Evolutionary conservation across 2,329 filamentous ascomycete species (phyloP), one percentile per base, ranked within the genome.

Genomic region (Cytospora piceicola): DNA sequence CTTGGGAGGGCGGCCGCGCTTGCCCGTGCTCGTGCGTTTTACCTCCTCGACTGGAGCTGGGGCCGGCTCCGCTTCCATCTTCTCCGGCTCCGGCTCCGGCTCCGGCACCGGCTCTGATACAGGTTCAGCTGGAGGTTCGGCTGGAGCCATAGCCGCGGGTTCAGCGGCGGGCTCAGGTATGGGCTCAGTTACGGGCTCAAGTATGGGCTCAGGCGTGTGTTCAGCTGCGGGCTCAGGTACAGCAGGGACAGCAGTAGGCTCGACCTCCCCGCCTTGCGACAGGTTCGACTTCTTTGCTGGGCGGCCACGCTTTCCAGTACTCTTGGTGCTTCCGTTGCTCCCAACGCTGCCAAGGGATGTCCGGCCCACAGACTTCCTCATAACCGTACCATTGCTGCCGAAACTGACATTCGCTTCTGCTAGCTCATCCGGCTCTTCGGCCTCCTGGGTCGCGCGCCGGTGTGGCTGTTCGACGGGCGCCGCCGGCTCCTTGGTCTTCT

Each of bases 321-420:
- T 36, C 56, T 68, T 68, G 8, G 52, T 39, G 51, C 51, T 61
- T 6, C 32, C 32, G n/a, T 57, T 53, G 51, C 51, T 61, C 11
- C 39, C 32, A 24, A 51, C 66, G 20, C 55, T 66, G 11, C 46
- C 66, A 4, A 63, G 52, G 1, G 60, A 62, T 4, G 61, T 52
- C 22, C 63, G 54, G 27, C 63, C 58, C 39, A 63, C 51, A 29
- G 75, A 75, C 29, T 76, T 79, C 66, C 77, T 79, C 17, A 80
- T 72, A 17, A 80, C 76, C 1, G 80, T 82, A 46, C 77, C 77
- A 51, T 78, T 80, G 70, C 80, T 82, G 39, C 73, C 72, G 24
- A 78, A 67, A 65, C 78, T 83, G 27, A 75, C 72, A 20, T 82
- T 77, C 2, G 78, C 75, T 4, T 75, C 76, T 60, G 77, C 76